Evolutionary conservation across 345 rosid genomes (phyloP).

Genomic region (Citrus sp.): DNA sequence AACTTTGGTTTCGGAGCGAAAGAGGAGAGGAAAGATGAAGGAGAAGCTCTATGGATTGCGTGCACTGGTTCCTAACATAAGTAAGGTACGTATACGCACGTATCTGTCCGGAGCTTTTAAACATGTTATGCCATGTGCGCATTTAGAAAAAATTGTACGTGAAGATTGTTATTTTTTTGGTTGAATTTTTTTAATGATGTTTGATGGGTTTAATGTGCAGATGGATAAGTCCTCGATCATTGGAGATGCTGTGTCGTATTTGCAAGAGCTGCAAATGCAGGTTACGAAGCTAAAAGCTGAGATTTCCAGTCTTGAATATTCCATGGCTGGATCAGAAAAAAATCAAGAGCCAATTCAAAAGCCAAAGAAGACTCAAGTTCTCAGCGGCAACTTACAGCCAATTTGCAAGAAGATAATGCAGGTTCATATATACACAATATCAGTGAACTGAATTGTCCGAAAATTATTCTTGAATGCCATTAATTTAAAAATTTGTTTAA

Average conservation of each 20-base stretch:
- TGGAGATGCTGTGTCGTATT: conserved; percentile 73
- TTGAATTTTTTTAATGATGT: background rate
- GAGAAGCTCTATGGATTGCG: conserved; percentile 87
- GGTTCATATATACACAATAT: conserved; percentile 29
- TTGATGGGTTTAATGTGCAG: conserved; percentile 24
- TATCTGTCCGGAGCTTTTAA: too few species aligned
- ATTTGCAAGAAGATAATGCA: conserved; percentile 44
- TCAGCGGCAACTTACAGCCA: conserved; percentile 18
- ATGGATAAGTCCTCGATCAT: conserved; percentile 97
- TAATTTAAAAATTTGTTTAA: too few species aligned
- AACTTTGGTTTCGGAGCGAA: conserved; percentile 71
- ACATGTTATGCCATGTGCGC: too few species aligned
- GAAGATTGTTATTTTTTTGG: too few species aligned
- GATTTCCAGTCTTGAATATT: conserved; percentile 59
- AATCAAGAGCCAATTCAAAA: conserved; percentile 22
- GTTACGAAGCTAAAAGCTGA: conserved; percentile 69
- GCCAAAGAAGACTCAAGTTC: conserved; percentile 22
- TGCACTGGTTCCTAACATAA: conserved; percentile 86
- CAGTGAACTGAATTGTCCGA: too few species aligned
- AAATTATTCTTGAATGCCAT: too few species aligned
- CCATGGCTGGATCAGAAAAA: conserved; percentile 29
- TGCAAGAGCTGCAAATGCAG: conserved; percentile 72
- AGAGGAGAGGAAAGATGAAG: conserved; percentile 79
- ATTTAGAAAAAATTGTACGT: too few species aligned
- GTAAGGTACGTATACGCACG: conserved; percentile 44